Base-by-base conservation (phyloP, 176 grass and related monocot genomes). In the Musa acuminata region DNA sequence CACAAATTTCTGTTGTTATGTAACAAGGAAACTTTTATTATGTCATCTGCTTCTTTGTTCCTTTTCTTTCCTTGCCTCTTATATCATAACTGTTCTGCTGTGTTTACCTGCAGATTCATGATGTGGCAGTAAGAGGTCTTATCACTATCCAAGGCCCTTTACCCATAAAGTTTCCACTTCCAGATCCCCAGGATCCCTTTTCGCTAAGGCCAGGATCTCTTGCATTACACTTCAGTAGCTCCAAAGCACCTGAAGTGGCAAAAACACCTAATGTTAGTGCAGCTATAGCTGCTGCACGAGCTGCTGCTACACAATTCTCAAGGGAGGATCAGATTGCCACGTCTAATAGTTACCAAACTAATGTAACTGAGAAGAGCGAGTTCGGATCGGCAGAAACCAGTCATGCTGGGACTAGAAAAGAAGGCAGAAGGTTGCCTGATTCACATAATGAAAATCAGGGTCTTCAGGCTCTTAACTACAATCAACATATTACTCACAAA, bases 151-250 rank as follows among this genome's bases (percentile, higher is more conserved):
- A 81, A 84, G 87, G 87, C 51, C 93, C 93, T 16, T 71, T 88
- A 14, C 89, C 89, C 3, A 81, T 96, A 60, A 96, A 84, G 53
- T 96, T 96, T 64, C 93, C 87, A 1, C 88, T 96, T 83, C 89
- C 89, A 68, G 76, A 88, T 68, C 78, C 87, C 1, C 78, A 24
- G 13, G 83, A 96, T 26, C 59, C 59, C 27, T 83, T 83, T 11
- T 92, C 87, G 59, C 69, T 92, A 9, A 87, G 75, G 68, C 87
- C 89, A 53, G 89, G 89, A 53, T 77, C 72, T 83, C 85, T 92
- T 13, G 65, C 55, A 14, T 52, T n/a, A 19, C n/a, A 52, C 48
- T 75, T 80, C 19, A 74, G 55, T 71, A 60, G 62, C 29, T 77
- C 85, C 2, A 81, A 80, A 73, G 51, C 75, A 35, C 43, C 55